Base-by-base conservation (phyloP, 1,284 basidiomycete genomes). In the Cerrena zonata region DNA sequence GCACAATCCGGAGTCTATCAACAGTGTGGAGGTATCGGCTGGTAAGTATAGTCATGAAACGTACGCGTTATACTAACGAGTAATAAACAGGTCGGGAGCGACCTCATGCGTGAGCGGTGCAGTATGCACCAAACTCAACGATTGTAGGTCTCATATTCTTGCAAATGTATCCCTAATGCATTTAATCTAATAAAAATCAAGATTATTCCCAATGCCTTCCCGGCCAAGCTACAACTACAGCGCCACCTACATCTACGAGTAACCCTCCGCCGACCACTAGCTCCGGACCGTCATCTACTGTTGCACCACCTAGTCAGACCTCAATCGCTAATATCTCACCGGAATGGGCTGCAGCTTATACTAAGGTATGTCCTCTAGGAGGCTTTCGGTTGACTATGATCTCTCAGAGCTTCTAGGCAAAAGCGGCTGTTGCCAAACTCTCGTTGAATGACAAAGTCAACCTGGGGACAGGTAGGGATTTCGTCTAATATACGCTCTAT, bases 401-500 rank as follows among this genome's bases (percentile, higher is more conserved):
- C n/a, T n/a, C n/a, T n/a, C 3, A 21, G 11, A 23, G 4, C 40
- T 19, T 15, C 18, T 24, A 79, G 76, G 78, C 78, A 2, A 63
- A 67, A 55, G 65, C 69, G 11, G 73, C 76, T 2, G 68, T 82
- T 2, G 65, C 72, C 5, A 76, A 77, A 53, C 61, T 82, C 19
- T 75, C 75, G 0, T 60, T 79, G 4, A 61, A 66, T 25, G 78
- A 83, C 50, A 82, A 82, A 58, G 77, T 81, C 5, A 76, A 75
- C 54, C 68, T 82, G 15, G 79, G 69, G 0, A 83, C 80, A 19
- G 80, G 79, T 75, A 60, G 30, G 64, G 53, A 10, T 1, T 2
- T 12, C 10, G 30, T 3, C 41, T 5, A 18, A 19, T 11, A 45
- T 45, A 15, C 25, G 12, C 22, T 25, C 37, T 26, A 41, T 11